Percentiles rank a stretch among this genome's conserved stretches.
These are phyloP conservation scores for Hypholoma sublateritium DNA, from an alignment of 768 basidiomycete genomes.

Conservation along the genomic window DNA sequence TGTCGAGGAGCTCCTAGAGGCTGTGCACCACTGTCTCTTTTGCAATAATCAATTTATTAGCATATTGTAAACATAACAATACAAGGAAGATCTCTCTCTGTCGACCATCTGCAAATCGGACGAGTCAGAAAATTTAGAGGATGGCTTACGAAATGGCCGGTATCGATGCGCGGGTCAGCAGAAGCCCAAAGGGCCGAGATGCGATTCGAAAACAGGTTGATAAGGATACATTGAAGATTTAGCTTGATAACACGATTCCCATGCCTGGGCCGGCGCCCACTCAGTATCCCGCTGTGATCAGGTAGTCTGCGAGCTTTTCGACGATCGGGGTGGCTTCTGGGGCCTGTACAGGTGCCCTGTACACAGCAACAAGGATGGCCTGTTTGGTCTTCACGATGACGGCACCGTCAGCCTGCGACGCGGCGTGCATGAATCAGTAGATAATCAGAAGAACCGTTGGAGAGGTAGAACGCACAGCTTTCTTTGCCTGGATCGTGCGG, in stretches of 20 bases:
- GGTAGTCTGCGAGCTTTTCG: constrained; percentile 75
- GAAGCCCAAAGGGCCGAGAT: background rate
- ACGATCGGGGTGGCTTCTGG: constrained; percentile 66
- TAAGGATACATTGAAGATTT: constrained; percentile 16
- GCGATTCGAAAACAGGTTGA: constrained; percentile 13
- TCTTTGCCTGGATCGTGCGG: constrained; percentile 74
- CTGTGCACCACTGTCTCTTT: constrained; percentile 67
- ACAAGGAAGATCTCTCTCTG: background rate
- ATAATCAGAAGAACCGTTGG: background rate
- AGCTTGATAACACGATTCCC: constrained; percentile 8
- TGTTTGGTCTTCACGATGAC: constrained; percentile 79
- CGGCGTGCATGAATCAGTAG: background rate
- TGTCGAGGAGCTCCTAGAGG: constrained; percentile 62
- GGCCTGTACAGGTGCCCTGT: constrained; percentile 62
- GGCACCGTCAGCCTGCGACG: constrained; percentile 66
- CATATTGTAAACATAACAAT: constrained; percentile 34
- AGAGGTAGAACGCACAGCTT: constrained; percentile 50
- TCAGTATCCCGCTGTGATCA: constrained; percentile 61
- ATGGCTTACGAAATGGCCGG: background rate
- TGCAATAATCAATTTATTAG: constrained; percentile 67
- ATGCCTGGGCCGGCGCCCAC: background rate
- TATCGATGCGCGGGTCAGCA: background rate
- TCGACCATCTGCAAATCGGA: background rate
- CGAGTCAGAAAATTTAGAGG: background rate
- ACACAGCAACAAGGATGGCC: constrained; percentile 82